Evolutionary conservation across 768 basidiomycete species (phyloP).

Genomic region (Pisolithus microcarpus): DNA sequence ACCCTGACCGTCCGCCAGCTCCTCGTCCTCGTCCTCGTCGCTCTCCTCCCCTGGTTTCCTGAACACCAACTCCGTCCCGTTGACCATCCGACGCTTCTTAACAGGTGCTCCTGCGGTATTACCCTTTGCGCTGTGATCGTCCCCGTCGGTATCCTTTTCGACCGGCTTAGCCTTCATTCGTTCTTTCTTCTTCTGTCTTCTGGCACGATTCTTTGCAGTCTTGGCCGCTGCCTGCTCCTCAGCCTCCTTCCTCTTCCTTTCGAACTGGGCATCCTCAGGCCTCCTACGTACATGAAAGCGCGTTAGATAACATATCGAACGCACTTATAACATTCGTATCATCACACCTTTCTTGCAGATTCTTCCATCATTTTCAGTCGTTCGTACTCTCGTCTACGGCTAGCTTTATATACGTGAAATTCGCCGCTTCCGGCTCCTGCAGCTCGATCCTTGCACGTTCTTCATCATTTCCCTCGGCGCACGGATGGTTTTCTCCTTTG

Average conservation of each 20-base stretch:
- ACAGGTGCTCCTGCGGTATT: conserved; percentile 37
- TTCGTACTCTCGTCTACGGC: conserved; percentile 91
- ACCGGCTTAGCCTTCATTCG: conserved; percentile 42
- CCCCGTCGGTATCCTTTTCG: conserved; percentile 20
- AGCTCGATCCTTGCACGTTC: conserved; percentile 96
- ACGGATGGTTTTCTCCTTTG: conserved; percentile 75
- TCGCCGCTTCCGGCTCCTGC: conserved; percentile 97
- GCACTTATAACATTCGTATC: not conserved
- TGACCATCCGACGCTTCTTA: conserved; percentile 79
- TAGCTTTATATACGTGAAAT: conserved; percentile 98
- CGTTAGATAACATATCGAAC: not conserved
- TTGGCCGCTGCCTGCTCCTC: conserved; percentile 74
- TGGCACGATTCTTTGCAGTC: conserved; percentile 93
- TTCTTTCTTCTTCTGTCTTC: conserved; percentile 88
- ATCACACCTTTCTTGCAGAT: conserved; percentile 59
- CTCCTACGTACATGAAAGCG: conserved; percentile 44
- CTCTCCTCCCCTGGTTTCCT: conserved; percentile 45
- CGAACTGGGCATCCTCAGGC: conserved; percentile 64
- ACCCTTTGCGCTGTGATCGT: conserved; percentile 18
- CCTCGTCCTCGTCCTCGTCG: conserved; percentile 36
- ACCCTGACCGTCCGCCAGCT: conserved; percentile 4
- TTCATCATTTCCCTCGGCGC: conserved; percentile 96
- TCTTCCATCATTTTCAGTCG: conserved; percentile 88
- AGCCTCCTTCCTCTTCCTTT: conserved; percentile 60
- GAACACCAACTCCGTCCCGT: conserved; percentile 64